phyloP scores from a whole-genome alignment of 129 eudicot species.

The Ambrosia artemisiifolia region DNA sequence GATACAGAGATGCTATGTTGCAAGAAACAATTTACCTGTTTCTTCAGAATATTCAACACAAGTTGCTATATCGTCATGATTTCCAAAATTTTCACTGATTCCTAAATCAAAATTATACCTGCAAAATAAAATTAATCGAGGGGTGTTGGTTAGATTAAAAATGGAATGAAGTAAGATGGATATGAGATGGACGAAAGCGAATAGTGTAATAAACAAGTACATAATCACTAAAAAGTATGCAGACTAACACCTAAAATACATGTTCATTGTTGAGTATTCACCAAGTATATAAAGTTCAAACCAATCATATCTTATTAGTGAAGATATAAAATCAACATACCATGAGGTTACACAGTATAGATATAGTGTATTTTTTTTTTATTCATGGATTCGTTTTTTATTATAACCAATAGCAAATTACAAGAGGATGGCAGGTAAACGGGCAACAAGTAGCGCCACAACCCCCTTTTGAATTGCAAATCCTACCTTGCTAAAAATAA shows the following conservation, averaged over 20 bases:
- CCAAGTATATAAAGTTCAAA: background rate
- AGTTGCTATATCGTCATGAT: constrained; percentile 74
- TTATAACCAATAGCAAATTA: no score
- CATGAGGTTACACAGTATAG: background rate
- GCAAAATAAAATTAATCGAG: constrained; percentile 11
- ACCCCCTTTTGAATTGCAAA: no score
- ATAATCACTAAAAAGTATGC: background rate
- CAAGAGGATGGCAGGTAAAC: no score
- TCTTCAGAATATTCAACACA: constrained; percentile 68
- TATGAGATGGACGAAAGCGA: constrained; percentile 9
- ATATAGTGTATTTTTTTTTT: no score
- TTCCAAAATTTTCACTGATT: constrained; percentile 41
- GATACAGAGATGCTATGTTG: background rate
- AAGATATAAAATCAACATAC: background rate
- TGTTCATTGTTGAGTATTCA: background rate
- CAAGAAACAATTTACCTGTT: constrained; percentile 53
- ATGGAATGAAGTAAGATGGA: background rate
- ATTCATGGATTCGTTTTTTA: no score
- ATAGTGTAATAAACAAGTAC: background rate
- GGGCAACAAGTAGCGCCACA: no score
- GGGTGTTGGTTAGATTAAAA: no score
- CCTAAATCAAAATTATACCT: constrained; percentile 80
- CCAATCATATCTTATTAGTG: background rate
- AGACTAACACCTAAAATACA: constrained; percentile 9
- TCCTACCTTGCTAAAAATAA: constrained; percentile 5